Evolutionary conservation across 208 protist genomes (phyloP), one percentile per base, ranked within the genome.

Genomic region (Trypanosoma boissoni): DNA sequence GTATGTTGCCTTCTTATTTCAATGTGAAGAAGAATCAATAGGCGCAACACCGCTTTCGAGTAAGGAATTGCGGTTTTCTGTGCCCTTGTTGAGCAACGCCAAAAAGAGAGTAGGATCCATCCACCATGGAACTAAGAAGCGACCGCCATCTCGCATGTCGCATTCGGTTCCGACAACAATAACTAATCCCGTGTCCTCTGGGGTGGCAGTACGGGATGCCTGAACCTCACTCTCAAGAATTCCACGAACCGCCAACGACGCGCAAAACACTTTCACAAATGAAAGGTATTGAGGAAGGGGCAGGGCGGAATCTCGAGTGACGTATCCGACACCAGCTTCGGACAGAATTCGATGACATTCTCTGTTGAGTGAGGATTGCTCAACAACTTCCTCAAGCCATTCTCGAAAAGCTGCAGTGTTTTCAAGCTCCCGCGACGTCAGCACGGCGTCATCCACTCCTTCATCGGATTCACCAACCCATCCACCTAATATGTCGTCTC

Each of bases 331-430:
- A 55, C 83, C 80, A 18, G 79, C 77, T 37, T 68, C 64, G 27
- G 60, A 56, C 18, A 88, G 53, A 14, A 75, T 63, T 37, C 68
- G 60, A 49, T 74, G 63, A 18, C 72, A 65, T 64, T 88, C 80
- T 6, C 60, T 61, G 45, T 78, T 78, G 8, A 93, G 71, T 23
- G 86, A 76, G 27, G 78, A 88, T 59, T 93, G 83, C 64, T 80
- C 86, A 26, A 90, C 73, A 32, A 90, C 69, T 39, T 93, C 83
- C 41, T 93, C 86, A 10, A 93, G 43, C 83, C 86, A 93, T 21
- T 75, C 57, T 9, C 45, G 64, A 60, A 93, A 93, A 10, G 43
- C 37, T 46, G 48, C 23, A 18, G 43, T 23, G 34, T 74, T 64
- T 48, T 78, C 57, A 46, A 91, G 57, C 59, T 82, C 69, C 27